phyloP scores from a whole-genome alignment of 768 basidiomycete genomes.

The Xerocomellus amylosporus region DNA sequence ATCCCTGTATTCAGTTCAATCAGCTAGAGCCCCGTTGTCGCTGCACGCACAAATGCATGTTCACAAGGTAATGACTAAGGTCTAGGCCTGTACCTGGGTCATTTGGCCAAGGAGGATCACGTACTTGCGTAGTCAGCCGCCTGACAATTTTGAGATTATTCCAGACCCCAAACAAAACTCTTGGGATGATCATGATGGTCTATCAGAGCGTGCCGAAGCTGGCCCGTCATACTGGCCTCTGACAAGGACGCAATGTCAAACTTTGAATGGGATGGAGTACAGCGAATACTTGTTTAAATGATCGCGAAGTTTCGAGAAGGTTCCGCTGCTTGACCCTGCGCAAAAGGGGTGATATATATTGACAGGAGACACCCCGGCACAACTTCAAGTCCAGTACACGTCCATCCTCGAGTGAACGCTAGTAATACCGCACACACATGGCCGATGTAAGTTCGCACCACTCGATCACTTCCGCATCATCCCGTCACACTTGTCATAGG shows the following conservation, averaged over 20 bases:
- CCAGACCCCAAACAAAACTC: too few species aligned
- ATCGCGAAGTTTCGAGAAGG: slow-evolving; percentile 32
- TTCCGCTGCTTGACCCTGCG: slow-evolving; percentile 13
- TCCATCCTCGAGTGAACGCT: too few species aligned
- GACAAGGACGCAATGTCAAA: too few species aligned
- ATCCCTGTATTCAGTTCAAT: background rate
- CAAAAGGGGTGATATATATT: slow-evolving; percentile 21
- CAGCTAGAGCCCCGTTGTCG: background rate
- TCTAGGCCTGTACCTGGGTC: background rate
- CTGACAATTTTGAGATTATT: too few species aligned
- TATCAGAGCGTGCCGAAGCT: background rate
- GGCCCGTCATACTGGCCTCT: background rate
- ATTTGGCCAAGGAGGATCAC: background rate
- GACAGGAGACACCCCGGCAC: background rate
- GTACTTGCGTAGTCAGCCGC: background rate
- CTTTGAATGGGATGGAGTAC: too few species aligned
- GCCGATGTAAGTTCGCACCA: slow-evolving; percentile 32
- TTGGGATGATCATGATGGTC: too few species aligned
- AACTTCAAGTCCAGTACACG: too few species aligned
- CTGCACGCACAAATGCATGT: background rate
- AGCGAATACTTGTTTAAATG: background rate
- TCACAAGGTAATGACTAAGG: too few species aligned
- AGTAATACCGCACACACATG: slow-evolving; percentile 20
- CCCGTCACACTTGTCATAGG: slow-evolving; percentile 34
- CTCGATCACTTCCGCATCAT: background rate